Evolutionary conservation across 805 yeast genomes (phyloP).

Genomic region (Teunomyces atbi): DNA sequence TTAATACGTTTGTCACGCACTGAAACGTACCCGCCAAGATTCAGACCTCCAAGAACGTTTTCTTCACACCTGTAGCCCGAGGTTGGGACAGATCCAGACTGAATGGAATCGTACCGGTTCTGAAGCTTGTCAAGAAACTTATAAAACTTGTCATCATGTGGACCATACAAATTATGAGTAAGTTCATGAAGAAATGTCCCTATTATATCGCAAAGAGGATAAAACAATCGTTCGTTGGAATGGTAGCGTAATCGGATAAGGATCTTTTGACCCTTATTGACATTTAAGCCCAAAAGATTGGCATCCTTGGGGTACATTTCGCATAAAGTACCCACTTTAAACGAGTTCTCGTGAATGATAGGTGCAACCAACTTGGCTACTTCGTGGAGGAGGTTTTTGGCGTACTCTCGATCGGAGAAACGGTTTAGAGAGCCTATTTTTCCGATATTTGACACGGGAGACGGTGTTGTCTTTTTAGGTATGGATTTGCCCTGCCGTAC

Average conservation of each 20-base stretch:
- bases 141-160: conserved; percentile 77
- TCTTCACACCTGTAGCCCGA: conserved; percentile 53
- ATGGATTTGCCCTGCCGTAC: conserved; percentile 2
- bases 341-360: conserved; percentile 63
- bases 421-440: conserved; percentile 38
- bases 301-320: conserved; percentile 79
- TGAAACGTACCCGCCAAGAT: conserved; percentile 15
- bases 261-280: conserved; percentile 72
- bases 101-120: conserved; percentile 46
- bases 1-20: conserved; percentile 38
- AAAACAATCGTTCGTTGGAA: conserved; percentile 50
- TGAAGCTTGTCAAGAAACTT: conserved; percentile 59
- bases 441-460: conserved; percentile 36
- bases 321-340: conserved; percentile 64
- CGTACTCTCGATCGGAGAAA: conserved; percentile 36
- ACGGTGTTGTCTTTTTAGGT: conserved; percentile 19
- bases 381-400: conserved; percentile 56
- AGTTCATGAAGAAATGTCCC: conserved; percentile 90
- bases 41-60: conserved; percentile 41
- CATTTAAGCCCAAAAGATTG: conserved; percentile 74
- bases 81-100: conserved; percentile 41
- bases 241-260: conserved; percentile 67
- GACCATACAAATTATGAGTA: conserved; percentile 75
- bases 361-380: conserved; percentile 75
- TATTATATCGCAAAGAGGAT: conserved; percentile 62